These are phyloP conservation scores for Penicillium samsonianum DNA, from an alignment of 495 filamentous ascomycete species.

Conservation along the genomic window DNA sequence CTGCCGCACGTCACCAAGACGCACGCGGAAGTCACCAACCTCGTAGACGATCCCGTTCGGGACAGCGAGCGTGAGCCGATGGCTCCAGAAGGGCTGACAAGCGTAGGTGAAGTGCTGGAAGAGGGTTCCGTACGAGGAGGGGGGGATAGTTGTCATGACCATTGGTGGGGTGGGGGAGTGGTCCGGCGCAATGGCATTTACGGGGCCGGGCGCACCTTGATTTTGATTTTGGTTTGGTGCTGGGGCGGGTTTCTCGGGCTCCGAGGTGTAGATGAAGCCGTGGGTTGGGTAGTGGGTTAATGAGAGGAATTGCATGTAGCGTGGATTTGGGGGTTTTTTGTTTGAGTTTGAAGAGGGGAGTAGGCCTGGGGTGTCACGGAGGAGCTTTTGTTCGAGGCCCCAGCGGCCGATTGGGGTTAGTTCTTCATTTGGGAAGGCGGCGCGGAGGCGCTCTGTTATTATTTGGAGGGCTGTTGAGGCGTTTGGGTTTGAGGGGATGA, in stretches of 20 bases:
- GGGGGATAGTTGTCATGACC: constrained; percentile 46
- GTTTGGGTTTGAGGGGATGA: constrained; percentile 49
- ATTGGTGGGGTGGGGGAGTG: constrained; percentile 24
- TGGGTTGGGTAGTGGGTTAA: constrained; percentile 42
- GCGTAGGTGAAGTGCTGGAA: constrained; percentile 49
- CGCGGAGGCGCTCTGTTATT: constrained; percentile 45
- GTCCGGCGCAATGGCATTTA: constrained; percentile 1
- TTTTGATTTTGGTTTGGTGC: background rate
- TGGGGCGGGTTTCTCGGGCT: constrained; percentile 27
- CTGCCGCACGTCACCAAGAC: constrained; percentile 48
- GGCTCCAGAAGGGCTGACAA: constrained; percentile 49
- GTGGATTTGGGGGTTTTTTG: constrained; percentile 31
- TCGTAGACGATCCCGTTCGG: constrained; percentile 45
- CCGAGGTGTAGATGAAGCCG: constrained; percentile 50
- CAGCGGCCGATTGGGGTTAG: constrained; percentile 43
- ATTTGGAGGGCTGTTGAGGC: constrained; percentile 36
- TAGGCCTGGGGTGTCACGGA: constrained; percentile 50
- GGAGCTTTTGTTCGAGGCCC: constrained; percentile 47
- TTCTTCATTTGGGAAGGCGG: constrained; percentile 40
- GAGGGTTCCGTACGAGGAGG: constrained; percentile 33
- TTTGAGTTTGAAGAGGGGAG: constrained; percentile 33
- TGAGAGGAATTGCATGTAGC: constrained; percentile 51
- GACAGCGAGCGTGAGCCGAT: constrained; percentile 45
- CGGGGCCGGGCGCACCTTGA: background rate
- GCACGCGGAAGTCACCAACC: constrained; percentile 47